phyloP scores from a whole-genome alignment of 495 filamentous ascomycete species.

The Barbatosphaeria neglecta region DNA sequence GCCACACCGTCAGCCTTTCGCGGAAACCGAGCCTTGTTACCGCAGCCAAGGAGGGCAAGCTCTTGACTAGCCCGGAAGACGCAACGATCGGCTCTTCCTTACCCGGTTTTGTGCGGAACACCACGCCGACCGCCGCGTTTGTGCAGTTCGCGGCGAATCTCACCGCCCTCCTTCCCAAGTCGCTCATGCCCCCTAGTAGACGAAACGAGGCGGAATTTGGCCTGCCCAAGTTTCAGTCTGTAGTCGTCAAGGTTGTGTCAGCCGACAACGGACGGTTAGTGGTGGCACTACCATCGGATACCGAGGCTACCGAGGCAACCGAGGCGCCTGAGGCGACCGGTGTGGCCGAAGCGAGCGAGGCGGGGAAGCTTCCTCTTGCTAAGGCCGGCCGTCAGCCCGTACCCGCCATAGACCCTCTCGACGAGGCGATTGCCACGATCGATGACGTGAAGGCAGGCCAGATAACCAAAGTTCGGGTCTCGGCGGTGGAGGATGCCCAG shows the following conservation, averaged over 20 bases:
- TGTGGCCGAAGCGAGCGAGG: too few species aligned
- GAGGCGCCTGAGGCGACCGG: too few species aligned
- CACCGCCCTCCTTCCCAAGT: constrained; percentile 66
- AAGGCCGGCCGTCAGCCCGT: constrained; percentile 8
- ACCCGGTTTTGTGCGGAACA: constrained; percentile 74
- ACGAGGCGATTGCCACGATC: constrained; percentile 49
- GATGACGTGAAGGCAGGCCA: constrained; percentile 65
- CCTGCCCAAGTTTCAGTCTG: constrained; percentile 55
- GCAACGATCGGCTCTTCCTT: constrained; percentile 55
- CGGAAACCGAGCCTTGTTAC: constrained; percentile 73
- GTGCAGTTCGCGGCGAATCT: constrained; percentile 71
- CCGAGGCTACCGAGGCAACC: constrained; percentile 13
- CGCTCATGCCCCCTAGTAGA: constrained; percentile 56
- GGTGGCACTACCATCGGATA: constrained; percentile 20
- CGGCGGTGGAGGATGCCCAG: constrained; percentile 75
- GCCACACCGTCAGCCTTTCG: constrained; percentile 59
- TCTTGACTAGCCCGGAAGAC: constrained; percentile 57
- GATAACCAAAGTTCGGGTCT: constrained; percentile 65
- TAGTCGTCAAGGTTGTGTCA: constrained; percentile 56
- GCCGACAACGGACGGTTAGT: constrained; percentile 45
- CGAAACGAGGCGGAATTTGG: constrained; percentile 62
- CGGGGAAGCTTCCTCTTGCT: too few species aligned
- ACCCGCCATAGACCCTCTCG: constrained; percentile 49
- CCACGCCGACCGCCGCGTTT: constrained; percentile 66
- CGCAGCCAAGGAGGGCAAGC: constrained; percentile 50